These are phyloP conservation scores for Arachnomyces sp. DNA, from an alignment of 2,329 filamentous ascomycete species.

Conservation along the genomic window DNA sequence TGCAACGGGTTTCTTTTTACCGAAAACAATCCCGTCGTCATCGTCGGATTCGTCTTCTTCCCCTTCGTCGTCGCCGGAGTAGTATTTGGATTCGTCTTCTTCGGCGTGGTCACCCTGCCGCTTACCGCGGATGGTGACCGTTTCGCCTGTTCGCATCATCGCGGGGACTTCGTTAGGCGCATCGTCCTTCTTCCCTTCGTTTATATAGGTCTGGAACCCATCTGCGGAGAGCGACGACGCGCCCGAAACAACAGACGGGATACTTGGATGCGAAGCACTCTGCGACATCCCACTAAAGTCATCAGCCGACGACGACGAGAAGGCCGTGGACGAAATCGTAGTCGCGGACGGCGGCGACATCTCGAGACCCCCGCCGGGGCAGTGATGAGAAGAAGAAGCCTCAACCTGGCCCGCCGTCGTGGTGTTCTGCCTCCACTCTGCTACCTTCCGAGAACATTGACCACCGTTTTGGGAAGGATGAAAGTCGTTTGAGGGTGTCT, in stretches of 20 bases:
- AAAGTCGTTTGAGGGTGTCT: conserved; percentile 17
- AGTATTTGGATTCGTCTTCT: conserved; percentile 32
- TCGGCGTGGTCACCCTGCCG: conserved; percentile 18
- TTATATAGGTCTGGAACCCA: conserved; percentile 18
- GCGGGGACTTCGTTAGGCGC: conserved; percentile 25
- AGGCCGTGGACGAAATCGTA: conserved; percentile 28
- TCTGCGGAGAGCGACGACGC: conserved; percentile 39
- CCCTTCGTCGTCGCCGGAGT: conserved; percentile 35
- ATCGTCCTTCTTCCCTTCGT: conserved; percentile 21
- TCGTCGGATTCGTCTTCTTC: conserved; percentile 49
- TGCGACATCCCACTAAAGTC: conserved; percentile 40
- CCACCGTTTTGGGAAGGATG: conserved; percentile 2
- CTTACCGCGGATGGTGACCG: conserved; percentile 26
- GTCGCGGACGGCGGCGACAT: conserved; percentile 36
- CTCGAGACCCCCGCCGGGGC: conserved; percentile 18
- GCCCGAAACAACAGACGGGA: conserved; percentile 37
- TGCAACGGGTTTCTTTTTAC: no score
- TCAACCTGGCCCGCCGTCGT: conserved; percentile 5
- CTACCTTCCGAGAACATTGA: conserved; percentile 12
- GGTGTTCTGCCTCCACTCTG: conserved; percentile 8
- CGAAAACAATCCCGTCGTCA: conserved; percentile 46
- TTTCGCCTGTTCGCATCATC: conserved; percentile 35
- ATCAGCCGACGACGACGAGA: conserved; percentile 37
- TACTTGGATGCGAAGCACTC: conserved; percentile 40
- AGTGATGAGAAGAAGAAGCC: conserved; percentile 15